Percentiles rank a stretch among this genome's conserved stretches.
Conservation (phyloP, 108 stramenopile genomes). For the Phaeodactylum tricornutum region DNA sequence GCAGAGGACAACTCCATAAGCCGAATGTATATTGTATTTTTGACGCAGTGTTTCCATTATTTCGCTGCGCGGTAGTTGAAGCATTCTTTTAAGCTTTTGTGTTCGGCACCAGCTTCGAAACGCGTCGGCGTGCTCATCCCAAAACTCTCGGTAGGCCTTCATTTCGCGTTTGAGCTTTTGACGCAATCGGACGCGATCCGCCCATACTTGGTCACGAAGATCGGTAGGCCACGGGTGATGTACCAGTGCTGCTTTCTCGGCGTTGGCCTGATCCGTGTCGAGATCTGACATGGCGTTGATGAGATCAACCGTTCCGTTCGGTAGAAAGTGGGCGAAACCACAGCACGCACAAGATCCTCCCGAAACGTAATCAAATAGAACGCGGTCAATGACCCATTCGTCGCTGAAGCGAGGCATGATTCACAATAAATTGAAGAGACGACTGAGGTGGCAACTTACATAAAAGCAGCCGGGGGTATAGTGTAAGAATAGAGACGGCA, state of each 20-base stretch:
- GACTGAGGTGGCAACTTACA: no score
- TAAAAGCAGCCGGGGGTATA: no score
- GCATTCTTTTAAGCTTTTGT: conserved; percentile 17
- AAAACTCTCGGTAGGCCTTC: conserved; percentile 42
- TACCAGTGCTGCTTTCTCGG: conserved; percentile 50
- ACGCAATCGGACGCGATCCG: conserved; percentile 64
- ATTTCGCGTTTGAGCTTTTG: conserved; percentile 74
- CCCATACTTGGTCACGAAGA: conserved; percentile 65
- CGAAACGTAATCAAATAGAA: conserved; percentile 69
- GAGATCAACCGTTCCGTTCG: conserved; percentile 54
- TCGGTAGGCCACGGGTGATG: conserved; percentile 64
- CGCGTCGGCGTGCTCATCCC: conserved; percentile 29
- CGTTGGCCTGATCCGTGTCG: conserved; percentile 65
- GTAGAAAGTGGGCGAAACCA: conserved; percentile 45
- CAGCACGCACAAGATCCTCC: conserved; percentile 77
- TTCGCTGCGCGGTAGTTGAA: conserved; percentile 63
- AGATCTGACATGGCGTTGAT: conserved; percentile 72
- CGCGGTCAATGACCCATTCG: conserved; percentile 75
- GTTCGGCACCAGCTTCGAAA: conserved; percentile 34
- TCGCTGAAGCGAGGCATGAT: conserved; percentile 81
- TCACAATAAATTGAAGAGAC: not conserved
- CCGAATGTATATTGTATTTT: conserved; percentile 52
- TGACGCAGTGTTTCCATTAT: conserved; percentile 43
- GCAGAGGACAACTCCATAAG: conserved; percentile 62
- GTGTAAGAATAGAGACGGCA: no score